phyloP scores from a whole-genome alignment of 2,329 filamentous ascomycete species.

The Sclerotinia nivalis region DNA sequence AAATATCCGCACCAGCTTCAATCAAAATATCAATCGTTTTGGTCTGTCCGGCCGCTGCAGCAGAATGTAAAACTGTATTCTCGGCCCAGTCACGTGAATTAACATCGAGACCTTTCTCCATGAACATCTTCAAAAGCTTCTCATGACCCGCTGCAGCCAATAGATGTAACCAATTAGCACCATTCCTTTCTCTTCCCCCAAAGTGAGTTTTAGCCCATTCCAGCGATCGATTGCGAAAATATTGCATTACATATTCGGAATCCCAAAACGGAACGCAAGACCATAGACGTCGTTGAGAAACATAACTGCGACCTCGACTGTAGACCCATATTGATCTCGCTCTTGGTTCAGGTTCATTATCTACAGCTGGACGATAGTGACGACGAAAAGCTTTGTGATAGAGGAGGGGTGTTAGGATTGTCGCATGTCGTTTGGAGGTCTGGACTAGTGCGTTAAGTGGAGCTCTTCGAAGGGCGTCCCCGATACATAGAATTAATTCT shows the following conservation, averaged over 20 bases:
- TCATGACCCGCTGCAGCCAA: conserved; percentile 11
- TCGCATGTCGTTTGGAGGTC: conserved; percentile 19
- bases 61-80: conserved; percentile 19
- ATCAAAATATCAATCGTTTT: conserved; percentile 6
- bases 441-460: conserved; percentile 16
- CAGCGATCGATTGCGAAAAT: conserved; percentile 14
- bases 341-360: conserved; percentile 18
- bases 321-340: conserved; percentile 21
- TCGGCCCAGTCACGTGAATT: conserved; percentile 21
- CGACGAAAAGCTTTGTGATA: conserved; percentile 22
- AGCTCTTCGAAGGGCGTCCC: conserved; percentile 14
- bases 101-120: conserved; percentile 13
- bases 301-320: conserved; percentile 21
- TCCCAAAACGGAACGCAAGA: conserved; percentile 8
- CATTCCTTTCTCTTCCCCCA: conserved; percentile 22
- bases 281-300: conserved; percentile 21
- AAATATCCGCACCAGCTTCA: conserved; percentile 4
- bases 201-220: conserved; percentile 19
- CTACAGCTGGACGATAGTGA: conserved; percentile 13
- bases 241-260: conserved; percentile 18
- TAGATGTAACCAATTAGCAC: conserved; percentile 23
- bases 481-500: conserved; percentile 20
- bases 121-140: conserved; percentile 15
- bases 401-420: conserved; percentile 6
- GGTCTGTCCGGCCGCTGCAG: not conserved